These are phyloP conservation scores for Aspergillus chevalieri DNA, from an alignment of 2,329 filamentous ascomycete species.

Conservation along the genomic window DNA sequence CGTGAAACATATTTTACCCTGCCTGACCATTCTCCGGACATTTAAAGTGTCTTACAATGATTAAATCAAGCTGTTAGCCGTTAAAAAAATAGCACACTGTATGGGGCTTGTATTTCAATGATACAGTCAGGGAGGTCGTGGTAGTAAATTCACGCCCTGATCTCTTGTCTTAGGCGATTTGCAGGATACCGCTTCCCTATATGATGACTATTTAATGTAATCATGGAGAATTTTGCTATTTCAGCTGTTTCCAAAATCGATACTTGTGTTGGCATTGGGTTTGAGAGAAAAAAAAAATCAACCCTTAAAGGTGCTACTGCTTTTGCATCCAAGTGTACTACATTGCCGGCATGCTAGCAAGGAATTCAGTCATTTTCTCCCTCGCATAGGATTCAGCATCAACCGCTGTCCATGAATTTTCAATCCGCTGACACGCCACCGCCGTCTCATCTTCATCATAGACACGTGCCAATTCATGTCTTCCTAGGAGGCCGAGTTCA, in stretches of 20 bases:
- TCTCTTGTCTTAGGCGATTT: neutral
- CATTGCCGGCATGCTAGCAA: neutral
- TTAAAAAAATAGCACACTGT: too few relatives aligned
- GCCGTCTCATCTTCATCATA: constrained; percentile 3
- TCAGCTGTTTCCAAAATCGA: too few relatives aligned
- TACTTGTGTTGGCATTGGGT: too few relatives aligned
- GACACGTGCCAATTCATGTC: constrained; percentile 1
- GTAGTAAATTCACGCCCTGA: neutral
- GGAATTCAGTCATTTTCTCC: constrained; percentile 2
- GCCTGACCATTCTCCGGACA: neutral
- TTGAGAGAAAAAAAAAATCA: too few relatives aligned
- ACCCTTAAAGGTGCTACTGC: too few relatives aligned
- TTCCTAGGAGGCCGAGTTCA: neutral
- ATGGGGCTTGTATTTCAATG: neutral
- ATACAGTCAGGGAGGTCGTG: neutral
- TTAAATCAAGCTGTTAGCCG: neutral
- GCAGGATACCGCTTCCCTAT: neutral
- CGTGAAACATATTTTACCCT: neutral
- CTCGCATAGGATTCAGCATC: constrained; percentile 1
- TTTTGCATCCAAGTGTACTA: neutral
- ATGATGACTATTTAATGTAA: too few relatives aligned
- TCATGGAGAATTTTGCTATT: too few relatives aligned
- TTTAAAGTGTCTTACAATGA: neutral
- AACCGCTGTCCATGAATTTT: constrained; percentile 2
- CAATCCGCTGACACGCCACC: constrained; percentile 1